Base-by-base conservation (phyloP, 257 asterid species). In the Solanum appendiculatum region DNA sequence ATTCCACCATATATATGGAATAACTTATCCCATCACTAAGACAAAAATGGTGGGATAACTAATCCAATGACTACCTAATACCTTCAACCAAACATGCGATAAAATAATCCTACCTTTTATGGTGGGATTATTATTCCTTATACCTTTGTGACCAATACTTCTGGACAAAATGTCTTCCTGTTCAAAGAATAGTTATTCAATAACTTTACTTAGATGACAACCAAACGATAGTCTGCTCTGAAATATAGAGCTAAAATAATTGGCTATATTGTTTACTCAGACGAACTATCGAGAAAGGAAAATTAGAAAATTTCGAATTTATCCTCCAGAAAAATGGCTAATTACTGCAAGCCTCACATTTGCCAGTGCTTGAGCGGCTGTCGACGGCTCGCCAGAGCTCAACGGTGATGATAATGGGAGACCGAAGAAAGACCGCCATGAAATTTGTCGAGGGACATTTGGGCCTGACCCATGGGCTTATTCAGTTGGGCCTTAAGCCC, bases 341-440 rank as follows among this genome's bases (percentile, higher is more conserved):
- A 83, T 86, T 90, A 92, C 92, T 92, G 95, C 12, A 91, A 92
- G 34, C 90, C 96, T 56, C 98, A 96, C 89, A 90, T 96, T 90
- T 93, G 98, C 92, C 99, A 95, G 88, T 96, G 98, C 93, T 87
- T 97, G 88, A 93, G 89, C 90, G 95, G 86, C 88, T 95, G 69
- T 88, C 93, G 89, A 88, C 93, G 85, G 90, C 46, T 88, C 92
- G 94, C 88, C 91, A 93, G 82, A 64, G 90, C 88, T 89, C 93
- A 86, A 70, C 91, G 78, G 91, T 94, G 72, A 94, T 95, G 33
- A 84, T 96, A 0, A 25, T 86, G 70, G 93, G 92, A 0, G 89
- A 83, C 72, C 90, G 93, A 37, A 91, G 90, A 69, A 94, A 92
- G 90, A 94, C 91, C 15, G 98, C 98, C 81, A 86, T 89, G 92